These are phyloP conservation scores for Claviceps quebecensis DNA, from an alignment of 2,329 filamentous ascomycete genomes.

Conservation along the genomic window DNA sequence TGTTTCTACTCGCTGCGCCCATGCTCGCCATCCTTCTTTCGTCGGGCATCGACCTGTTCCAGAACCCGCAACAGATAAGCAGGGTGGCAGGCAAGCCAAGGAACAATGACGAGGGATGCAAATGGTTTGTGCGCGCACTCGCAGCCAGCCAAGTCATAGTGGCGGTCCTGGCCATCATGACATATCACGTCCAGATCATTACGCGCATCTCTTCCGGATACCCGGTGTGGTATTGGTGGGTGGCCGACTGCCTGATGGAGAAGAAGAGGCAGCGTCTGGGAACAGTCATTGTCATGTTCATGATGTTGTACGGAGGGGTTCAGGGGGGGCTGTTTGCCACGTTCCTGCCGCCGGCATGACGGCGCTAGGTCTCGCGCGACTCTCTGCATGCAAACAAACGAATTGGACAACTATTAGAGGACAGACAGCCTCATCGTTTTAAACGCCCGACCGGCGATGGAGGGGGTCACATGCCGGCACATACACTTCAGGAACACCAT, in stretches of 20 bases:
- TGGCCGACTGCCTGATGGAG: constrained; percentile 39
- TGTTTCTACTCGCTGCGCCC: constrained; percentile 74
- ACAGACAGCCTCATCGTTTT: too few species aligned
- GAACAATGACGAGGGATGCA: constrained; percentile 2
- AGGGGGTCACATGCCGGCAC: too few species aligned
- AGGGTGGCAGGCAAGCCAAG: neutral
- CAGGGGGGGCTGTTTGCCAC: constrained; percentile 77
- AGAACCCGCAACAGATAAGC: constrained; percentile 8
- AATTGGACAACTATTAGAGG: too few species aligned
- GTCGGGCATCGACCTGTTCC: constrained; percentile 38
- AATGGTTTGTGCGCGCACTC: constrained; percentile 36
- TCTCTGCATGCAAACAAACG: neutral
- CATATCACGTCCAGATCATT: constrained; percentile 88
- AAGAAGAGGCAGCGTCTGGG: constrained; percentile 19
- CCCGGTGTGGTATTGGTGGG: constrained; percentile 76
- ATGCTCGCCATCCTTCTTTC: constrained; percentile 49
- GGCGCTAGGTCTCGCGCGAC: neutral
- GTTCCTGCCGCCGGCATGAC: constrained; percentile 76
- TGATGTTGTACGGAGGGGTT: constrained; percentile 69
- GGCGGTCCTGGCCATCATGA: constrained; percentile 56
- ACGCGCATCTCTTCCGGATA: constrained; percentile 80
- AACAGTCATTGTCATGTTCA: constrained; percentile 42
- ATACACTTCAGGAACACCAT: too few species aligned
- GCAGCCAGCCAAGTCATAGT: constrained; percentile 62
- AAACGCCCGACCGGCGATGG: too few species aligned